Evolutionary conservation across 441 rosid genomes (phyloP), one percentile per base, ranked within the genome.

Genomic region (Daphne laureola): DNA sequence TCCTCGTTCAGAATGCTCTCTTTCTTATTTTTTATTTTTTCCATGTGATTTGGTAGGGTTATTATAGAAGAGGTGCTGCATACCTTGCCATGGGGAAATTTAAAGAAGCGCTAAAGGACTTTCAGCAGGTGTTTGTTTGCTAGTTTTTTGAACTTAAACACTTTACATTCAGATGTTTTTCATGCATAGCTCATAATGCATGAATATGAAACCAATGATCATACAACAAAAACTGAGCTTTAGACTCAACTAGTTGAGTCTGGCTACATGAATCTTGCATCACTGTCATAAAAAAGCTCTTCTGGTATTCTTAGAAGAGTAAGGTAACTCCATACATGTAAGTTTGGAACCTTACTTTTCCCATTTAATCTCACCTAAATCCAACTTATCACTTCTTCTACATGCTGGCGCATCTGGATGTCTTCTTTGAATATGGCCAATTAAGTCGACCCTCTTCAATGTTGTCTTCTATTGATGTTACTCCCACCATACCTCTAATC

Each of bases 31-130:
- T 44, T 40, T 53, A 26, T 76, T 52, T 14, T 43, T 46, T 71
- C 73, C 44, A 78, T 42, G 43, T 38, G 62, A 40, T 49, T 49
- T 58, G 53, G 52, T 84, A 88, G 98, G 95, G 95, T 53, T 88
- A 86, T 68, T 92, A 88, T 67, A 77, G 97, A 69, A 85, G 98
- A 14, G 98, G 98, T 52, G 98, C 97, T 41, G 98, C 97, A 12
- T 68, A 78, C 73, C 97, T 93, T 73, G 92, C 92, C 64, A 83
- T 89, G 98, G 98, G 96, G 8, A 93, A 93, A 60, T 87, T 89
- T 48, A 89, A 83, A 74, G 98, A 93, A n/a, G 98, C 98, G 31
- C 70, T 89, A n/a, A 89, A 84, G 72, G 96, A 93, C 78, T 93
- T 92, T 67, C 98, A 86, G 43, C 96, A 88, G 90, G 98, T 88